Evolutionary conservation across 306 rosid species (phyloP), one percentile per base, ranked within the genome.

Genomic region (Vigna trinervia): DNA sequence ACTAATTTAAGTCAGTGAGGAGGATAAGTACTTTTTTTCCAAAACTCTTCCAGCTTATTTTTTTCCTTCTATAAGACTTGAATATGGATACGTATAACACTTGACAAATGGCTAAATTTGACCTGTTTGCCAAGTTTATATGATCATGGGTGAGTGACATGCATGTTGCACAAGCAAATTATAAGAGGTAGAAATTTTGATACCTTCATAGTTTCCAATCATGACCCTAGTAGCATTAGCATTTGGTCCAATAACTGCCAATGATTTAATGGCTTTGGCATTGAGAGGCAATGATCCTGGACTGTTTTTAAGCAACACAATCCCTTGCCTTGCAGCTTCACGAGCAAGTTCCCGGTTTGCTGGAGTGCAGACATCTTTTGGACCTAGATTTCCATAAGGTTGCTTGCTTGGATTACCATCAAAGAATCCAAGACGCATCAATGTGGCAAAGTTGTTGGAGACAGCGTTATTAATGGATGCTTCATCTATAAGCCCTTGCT

Each of bases 171-270:
- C 28, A 26, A 26, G 28, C 28, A 50, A 30, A 17, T 10, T n/a
- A 48, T 63, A 65, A 14, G 23, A 60, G 74, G 54, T 70, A 15
- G 26, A 51, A 22, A 13, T 60, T 11, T 52, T 52, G 46, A 12
- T 80, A 92, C 99, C 99, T 84, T 92, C 96, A 56, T 96, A 96
- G 75, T 92, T 96, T 76, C 96, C 99, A 65, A 96, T 79, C 99
- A 96, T 96, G 84, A 87, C 80, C 71, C 82, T 88, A 45, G 98
- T 89, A 84, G 86, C 99, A 88, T 91, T 91, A 46, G 97, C 94
- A 81, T 96, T 92, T 3, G 99, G 99, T 1, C 99, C 99, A 77
- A 96, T 88, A 38, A 96, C 97, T 8, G 98, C 99, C 81, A 96
- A 83, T 28, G 92, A 85, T 77, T 96, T 88, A 74, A 96, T 84